Base-by-base conservation (phyloP, 768 basidiomycete species). In the Tylopilus cervinicoccineus region DNA sequence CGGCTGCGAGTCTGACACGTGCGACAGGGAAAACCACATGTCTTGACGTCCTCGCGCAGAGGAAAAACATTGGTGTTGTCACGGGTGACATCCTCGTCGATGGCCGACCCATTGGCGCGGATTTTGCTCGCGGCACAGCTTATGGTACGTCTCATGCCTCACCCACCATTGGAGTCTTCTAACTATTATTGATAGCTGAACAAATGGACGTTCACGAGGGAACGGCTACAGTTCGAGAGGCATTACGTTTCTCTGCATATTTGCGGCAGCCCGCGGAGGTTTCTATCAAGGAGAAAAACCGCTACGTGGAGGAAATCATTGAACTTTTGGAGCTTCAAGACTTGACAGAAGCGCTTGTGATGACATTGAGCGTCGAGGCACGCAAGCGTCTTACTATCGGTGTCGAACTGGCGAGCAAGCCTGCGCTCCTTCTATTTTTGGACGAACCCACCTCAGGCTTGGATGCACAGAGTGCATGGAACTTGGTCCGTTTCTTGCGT, bases 321-420 rank as follows among this genome's bases (percentile, higher is more conserved):
- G 83, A 89, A 59, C 74, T 93, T 13, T 75, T 92, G 24, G 92
- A 92, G 64, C 72, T 94, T 24, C 88, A 93, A 57, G 84, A 90
- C 61, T 71, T 87, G 2, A 82, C 89, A 2, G 91, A 93, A 55
- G 91, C 88, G 0, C 73, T 93, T 55, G 86, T 93, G 14, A 79
- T 80, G 62, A 81, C 77, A 54, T 73, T 88, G 29, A 76, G 74
- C 44, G 76, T 80, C 20, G 86, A 85, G 56, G 80, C 85, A 8
- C 77, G 89, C 52, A 94, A 94, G 64, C 84, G 91, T 10, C 75
- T 93, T 20, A 93, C 92, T 2, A 94, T 94, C 56, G 93, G 89
- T 48, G 92, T 94, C 46, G 92, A 94, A 64, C 76, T 95, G 8
- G 90, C 91, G 16, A 86, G 87, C 66, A 92, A 93, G 19, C 59